Base-by-base conservation (phyloP, 345 rosid species). In the Syzygium oleosum region DNA sequence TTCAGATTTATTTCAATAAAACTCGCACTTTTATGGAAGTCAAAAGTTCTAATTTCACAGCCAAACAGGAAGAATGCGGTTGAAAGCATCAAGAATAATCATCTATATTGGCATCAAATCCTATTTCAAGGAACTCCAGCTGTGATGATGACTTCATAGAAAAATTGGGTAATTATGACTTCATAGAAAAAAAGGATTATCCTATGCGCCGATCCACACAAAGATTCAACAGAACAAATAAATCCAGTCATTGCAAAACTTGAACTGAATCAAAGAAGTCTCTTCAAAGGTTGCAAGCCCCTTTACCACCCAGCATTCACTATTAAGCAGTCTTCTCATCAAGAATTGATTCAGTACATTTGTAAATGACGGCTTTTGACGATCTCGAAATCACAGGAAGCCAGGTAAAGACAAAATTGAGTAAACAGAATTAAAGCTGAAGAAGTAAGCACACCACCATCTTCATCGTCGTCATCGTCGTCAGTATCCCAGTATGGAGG, bases 401-500 rank as follows among this genome's bases (percentile, higher is more conserved):
- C 80, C 52, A 86, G 65, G 9, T 22, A 56, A 29, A 49, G 73
- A 88, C 11, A 54, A 34, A 21, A 78, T 46, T 5, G 15, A 29
- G 46, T 56, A 49, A 88, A 53, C 51, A 43, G 31, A 51, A 79
- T 27, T 51, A 31, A 11, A 21, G 31, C 27, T 31, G 79, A 34
- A 58, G 55, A 58, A 52, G 49, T 25, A 84, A 53, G 51, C 43
- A 86, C 85, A 59, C 84, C 65, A 23, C 79, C 25, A 87, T 79
- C 93, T 93, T 95, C 97, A 88, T 93, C 95, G 53, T 92, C 97
- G 14, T 96, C 97, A 8, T 96, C 98, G 3, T 95, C 97, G 38
- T 96, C 98, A 51, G 94, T 93, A 90, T 96, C 99, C 99, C 98
- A 96, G 85, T 93, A 96, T 4, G 97, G 95, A 23, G 99, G 98